Conservation (phyloP, 495 filamentous ascomycete genomes). For the Aspergillus egyptiacus region DNA sequence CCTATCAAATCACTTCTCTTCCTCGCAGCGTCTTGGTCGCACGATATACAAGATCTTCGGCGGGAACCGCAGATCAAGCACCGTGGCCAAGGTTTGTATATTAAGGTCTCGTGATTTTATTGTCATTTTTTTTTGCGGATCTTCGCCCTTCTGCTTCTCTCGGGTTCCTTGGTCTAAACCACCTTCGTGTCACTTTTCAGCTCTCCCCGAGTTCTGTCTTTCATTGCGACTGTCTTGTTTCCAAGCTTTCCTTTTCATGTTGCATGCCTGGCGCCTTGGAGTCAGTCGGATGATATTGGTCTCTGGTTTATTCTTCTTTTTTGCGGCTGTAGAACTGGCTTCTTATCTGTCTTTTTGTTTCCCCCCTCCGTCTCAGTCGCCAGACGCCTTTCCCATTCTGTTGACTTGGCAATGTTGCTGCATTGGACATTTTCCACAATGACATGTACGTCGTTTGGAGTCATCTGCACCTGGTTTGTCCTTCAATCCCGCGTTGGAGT, state of each 20-base stretch:
- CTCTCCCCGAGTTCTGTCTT: background rate
- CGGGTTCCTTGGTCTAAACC: background rate
- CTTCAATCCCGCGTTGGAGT: slow-evolving; percentile 14
- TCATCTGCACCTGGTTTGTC: slow-evolving; percentile 5
- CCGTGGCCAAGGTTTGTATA: slow-evolving; percentile 7
- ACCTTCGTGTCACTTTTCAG: background rate
- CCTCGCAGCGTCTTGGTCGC: background rate
- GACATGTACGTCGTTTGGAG: slow-evolving; percentile 15
- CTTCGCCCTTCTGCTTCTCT: background rate
- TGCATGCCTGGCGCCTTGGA: slow-evolving; percentile 26
- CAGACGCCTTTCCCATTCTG: slow-evolving; percentile 10
- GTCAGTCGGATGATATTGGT: slow-evolving; percentile 17
- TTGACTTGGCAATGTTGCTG: slow-evolving; percentile 11
- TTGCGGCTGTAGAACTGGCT: slow-evolving; percentile 17
- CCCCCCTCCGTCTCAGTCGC: slow-evolving; percentile 3
- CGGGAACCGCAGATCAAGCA: slow-evolving; percentile 19
- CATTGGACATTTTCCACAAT: slow-evolving; percentile 6
- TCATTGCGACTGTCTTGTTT: background rate
- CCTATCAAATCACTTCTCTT: slow-evolving; percentile 5
- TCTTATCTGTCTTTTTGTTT: slow-evolving; percentile 1
- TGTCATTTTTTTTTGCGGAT: background rate
- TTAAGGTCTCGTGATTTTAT: slow-evolving; percentile 2
- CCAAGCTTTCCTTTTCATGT: background rate
- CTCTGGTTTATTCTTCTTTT: slow-evolving; percentile 4
- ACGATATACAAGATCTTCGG: slow-evolving; percentile 13